A percentile compares a stretch with the other conserved stretches of the same genome.
Conservation (phyloP, 495 filamentous ascomycete genomes). For the Neurospora africana region DNA sequence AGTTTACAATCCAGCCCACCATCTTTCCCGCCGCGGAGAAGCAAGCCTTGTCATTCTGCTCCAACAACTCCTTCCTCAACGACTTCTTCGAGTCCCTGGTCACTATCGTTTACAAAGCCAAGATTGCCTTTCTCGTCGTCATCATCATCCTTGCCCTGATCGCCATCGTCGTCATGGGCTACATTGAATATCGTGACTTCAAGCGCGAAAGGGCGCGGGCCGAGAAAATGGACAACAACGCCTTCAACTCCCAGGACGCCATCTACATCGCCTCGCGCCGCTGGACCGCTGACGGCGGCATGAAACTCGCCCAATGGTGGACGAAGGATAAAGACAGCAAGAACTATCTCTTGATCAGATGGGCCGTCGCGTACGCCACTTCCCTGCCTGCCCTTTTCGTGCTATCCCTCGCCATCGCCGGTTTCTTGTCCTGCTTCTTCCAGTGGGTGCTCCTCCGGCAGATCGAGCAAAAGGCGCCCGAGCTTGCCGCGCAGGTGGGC, state of each 20-base stretch:
- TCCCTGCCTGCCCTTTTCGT: conserved; percentile 78
- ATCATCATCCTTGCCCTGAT: conserved; percentile 59
- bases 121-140: conserved; percentile 63
- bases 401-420: conserved; percentile 73
- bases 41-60: conserved; percentile 76
- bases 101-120: conserved; percentile 48
- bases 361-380: conserved; percentile 81
- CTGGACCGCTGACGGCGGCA: conserved; percentile 56
- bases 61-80: conserved; percentile 70
- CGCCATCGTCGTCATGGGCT: conserved; percentile 67
- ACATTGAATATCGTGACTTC: conserved; percentile 70
- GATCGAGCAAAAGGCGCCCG: conserved; percentile 67
- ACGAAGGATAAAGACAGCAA: conserved; percentile 27
- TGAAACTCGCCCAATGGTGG: conserved; percentile 62
- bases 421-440: conserved; percentile 72
- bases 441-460: conserved; percentile 69
- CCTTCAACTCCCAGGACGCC: conserved; percentile 73
- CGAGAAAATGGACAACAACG: conserved; percentile 50
- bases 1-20: conserved; percentile 57
- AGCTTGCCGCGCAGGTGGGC: conserved; percentile 63
- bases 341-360: conserved; percentile 62
- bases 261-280: conserved; percentile 80
- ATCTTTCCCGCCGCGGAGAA: conserved; percentile 74
- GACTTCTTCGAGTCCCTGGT: conserved; percentile 72
- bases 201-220: conserved; percentile 59